Conservation (phyloP, 176 grass and related monocot species). For the Avena sativa region DNA sequence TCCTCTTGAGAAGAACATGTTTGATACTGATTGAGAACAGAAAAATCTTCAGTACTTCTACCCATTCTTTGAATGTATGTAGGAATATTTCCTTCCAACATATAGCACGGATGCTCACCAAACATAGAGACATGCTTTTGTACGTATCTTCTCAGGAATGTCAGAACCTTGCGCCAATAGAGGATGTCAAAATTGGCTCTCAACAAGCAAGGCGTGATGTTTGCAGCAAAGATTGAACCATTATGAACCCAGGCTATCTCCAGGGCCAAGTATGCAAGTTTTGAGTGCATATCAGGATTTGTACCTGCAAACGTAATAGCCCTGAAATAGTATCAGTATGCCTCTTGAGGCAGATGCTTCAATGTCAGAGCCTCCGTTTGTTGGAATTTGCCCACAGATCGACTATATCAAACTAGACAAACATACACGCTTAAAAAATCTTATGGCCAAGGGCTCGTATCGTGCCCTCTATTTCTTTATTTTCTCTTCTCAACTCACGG, state of each 20-base stretch:
- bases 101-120: background rate
- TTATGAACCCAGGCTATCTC: background rate
- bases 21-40: background rate
- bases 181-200: conserved; percentile 18
- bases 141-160: background rate
- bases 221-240: background rate
- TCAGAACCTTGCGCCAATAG: background rate
- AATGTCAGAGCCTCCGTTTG: background rate
- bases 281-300: background rate
- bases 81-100: background rate
- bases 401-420: too few relatives aligned
- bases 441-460: too few relatives aligned
- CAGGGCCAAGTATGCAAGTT: background rate
- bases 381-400: too few relatives aligned
- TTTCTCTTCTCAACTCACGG: too few relatives aligned
- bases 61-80: background rate
- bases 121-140: background rate
- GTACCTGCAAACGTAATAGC: background rate
- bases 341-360: background rate
- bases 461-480: too few relatives aligned
- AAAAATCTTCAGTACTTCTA: background rate
- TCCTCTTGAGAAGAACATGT: background rate
- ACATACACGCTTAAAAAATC: too few relatives aligned
- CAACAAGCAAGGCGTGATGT: background rate
- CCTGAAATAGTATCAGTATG: background rate